Evolutionary conservation across 768 basidiomycete species (phyloP).

Genomic region (Podaxis mareebaensis): DNA sequence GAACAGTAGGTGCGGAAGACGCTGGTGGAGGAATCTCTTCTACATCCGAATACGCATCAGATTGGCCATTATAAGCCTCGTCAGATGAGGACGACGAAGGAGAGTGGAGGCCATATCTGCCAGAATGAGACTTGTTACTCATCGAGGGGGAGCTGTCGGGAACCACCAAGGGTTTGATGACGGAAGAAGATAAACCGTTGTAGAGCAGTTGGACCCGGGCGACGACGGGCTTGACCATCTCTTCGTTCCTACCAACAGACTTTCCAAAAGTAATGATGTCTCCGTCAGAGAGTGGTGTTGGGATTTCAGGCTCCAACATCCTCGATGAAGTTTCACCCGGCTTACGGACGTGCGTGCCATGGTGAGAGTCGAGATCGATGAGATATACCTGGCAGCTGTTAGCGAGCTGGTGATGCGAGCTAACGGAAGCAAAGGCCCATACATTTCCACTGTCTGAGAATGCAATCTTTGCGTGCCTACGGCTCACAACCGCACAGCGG

Average conservation of each 20-base stretch:
- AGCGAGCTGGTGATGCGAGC: conserved; percentile 21
- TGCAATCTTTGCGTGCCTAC: conserved; percentile 75
- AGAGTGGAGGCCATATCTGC: conserved; percentile 61
- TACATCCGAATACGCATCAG: conserved; percentile 49
- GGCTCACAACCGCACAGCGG: conserved; percentile 76
- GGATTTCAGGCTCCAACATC: conserved; percentile 53
- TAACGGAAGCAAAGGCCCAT: conserved; percentile 25
- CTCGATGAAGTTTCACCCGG: conserved; percentile 48
- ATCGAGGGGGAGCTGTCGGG: conserved; percentile 24
- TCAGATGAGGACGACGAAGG: conserved; percentile 48
- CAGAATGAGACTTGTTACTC: conserved; percentile 39
- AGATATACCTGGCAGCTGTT: conserved; percentile 57
- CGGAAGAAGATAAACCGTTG: conserved; percentile 21
- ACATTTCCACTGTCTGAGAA: conserved; percentile 74
- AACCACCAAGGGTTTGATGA: conserved; percentile 31
- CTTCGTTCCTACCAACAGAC: conserved; percentile 62
- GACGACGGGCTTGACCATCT: conserved; percentile 62
- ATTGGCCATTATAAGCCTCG: conserved; percentile 32
- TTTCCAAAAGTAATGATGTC: conserved; percentile 80
- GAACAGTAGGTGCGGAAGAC: conserved; percentile 21
- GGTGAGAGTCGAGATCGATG: conserved; percentile 72
- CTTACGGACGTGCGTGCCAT: conserved; percentile 70
- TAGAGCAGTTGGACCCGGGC: conserved; percentile 59
- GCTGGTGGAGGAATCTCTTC: conserved; percentile 50
- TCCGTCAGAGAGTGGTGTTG: conserved; percentile 61